Evolutionary conservation across 2,329 filamentous ascomycete genomes (phyloP).

Genomic region (Cryphonectria naterciae): DNA sequence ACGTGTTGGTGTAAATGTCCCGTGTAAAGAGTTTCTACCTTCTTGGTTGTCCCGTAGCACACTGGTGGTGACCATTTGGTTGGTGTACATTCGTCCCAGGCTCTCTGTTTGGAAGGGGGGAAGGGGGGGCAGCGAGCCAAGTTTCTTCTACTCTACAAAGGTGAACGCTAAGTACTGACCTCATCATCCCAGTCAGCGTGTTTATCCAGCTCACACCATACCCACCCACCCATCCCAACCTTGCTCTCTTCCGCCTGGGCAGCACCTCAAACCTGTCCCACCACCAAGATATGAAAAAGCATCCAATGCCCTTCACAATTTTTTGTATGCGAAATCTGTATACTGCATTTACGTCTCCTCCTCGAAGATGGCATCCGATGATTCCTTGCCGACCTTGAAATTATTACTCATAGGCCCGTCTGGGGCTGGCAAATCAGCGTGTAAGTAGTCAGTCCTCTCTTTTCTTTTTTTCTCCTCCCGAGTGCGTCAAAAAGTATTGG

Average conservation of each 20-base stretch:
- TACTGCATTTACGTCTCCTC: background rate
- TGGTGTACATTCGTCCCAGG: constrained; percentile 20
- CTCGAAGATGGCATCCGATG: constrained; percentile 48
- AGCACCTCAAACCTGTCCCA: background rate
- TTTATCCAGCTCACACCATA: background rate
- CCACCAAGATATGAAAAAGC: background rate
- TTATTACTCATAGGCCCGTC: constrained; percentile 60
- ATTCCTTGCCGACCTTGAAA: constrained; percentile 54
- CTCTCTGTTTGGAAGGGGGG: constrained; percentile 4
- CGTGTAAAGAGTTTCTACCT: background rate
- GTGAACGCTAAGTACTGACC: constrained; percentile 18
- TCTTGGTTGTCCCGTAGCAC: background rate
- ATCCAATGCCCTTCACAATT: constrained; percentile 1
- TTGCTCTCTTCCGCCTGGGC: background rate
- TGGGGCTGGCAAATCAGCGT: constrained; percentile 59
- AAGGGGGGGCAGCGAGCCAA: constrained; percentile 18
- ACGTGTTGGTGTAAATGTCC: background rate
- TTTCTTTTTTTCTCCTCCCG: background rate
- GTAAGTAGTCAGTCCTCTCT: constrained; percentile 41
- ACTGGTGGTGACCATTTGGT: constrained; percentile 3
- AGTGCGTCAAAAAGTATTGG: background rate
- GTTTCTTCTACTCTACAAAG: constrained; percentile 1
- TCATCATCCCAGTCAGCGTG: constrained; percentile 15
- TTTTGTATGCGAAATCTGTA: background rate
- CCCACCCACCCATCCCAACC: constrained; percentile 10